A percentile compares a stretch with the other conserved stretches of the same genome.
Evolutionary conservation across 2,329 filamentous ascomycete species (phyloP).

Genomic region (Neoarthrinium moseri): DNA sequence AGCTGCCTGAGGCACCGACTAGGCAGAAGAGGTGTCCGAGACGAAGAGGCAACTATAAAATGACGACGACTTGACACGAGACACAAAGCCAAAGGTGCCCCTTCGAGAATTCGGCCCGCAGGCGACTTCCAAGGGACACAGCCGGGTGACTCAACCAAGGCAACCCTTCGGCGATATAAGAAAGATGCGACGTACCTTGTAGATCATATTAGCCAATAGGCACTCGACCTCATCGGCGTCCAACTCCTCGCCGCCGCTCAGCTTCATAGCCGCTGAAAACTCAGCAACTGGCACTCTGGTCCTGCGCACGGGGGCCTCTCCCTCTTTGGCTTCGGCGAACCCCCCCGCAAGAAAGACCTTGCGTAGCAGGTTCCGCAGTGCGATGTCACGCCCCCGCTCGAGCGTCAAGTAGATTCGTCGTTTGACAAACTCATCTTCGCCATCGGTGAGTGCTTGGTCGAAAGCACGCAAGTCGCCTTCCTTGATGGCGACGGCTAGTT

Average conservation of each 20-base stretch:
- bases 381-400: slow-evolving; percentile 88
- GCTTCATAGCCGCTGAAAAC: slow-evolving; percentile 79
- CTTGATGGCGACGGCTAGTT: slow-evolving; percentile 76
- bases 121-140: neutral
- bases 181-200: slow-evolving; percentile 68
- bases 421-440: slow-evolving; percentile 91
- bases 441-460: slow-evolving; percentile 74
- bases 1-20: slow-evolving; percentile 14
- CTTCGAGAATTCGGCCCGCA: neutral
- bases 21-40: neutral
- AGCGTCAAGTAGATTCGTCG: slow-evolving; percentile 92
- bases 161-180: neutral
- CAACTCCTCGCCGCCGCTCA: slow-evolving; percentile 66
- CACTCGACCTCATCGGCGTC: slow-evolving; percentile 96
- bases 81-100: neutral
- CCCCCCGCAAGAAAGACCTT: slow-evolving; percentile 88
- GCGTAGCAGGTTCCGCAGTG: slow-evolving; percentile 84
- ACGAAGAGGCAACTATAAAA: slow-evolving; percentile 5
- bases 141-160: neutral
- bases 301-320: slow-evolving; percentile 59
- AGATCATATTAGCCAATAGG: slow-evolving; percentile 92
- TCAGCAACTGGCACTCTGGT: slow-evolving; percentile 81
- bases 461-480: slow-evolving; percentile 81
- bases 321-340: slow-evolving; percentile 74
- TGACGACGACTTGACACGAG: slow-evolving; percentile 13